These are phyloP conservation scores for Pleurotus salmoneostramineus DNA, from an alignment of 768 basidiomycete species.

Conservation along the genomic window DNA sequence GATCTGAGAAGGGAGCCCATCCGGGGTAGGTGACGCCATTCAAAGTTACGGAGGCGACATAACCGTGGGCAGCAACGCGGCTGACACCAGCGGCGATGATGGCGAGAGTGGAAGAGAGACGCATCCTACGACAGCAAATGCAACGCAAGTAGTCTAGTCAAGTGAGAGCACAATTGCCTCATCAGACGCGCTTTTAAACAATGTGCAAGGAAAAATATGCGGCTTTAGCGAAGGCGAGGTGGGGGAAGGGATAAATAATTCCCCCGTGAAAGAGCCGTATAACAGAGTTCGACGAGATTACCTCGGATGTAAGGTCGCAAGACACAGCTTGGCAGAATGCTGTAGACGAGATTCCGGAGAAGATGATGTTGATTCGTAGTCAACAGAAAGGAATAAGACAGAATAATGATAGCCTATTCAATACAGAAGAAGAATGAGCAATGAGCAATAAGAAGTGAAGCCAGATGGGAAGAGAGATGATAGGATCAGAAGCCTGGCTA, in stretches of 20 bases:
- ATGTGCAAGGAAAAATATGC: background rate
- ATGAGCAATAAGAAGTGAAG: too few species aligned
- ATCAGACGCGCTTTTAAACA: background rate
- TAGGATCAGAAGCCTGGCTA: too few species aligned
- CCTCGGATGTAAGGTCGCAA: too few species aligned
- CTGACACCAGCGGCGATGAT: slow-evolving; percentile 2
- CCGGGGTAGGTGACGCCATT: slow-evolving; percentile 12
- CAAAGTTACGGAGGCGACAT: slow-evolving; percentile 8
- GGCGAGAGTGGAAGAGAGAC: background rate
- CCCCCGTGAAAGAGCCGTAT: background rate
- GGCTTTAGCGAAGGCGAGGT: background rate
- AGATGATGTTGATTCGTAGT: too few species aligned
- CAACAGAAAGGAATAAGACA: too few species aligned
- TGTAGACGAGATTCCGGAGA: too few species aligned
- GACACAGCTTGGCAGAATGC: too few species aligned
- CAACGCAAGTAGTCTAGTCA: background rate
- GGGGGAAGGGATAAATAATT: background rate
- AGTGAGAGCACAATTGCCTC: background rate
- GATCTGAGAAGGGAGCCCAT: slow-evolving; percentile 11
- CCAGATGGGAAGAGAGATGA: too few species aligned
- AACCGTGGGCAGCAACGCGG: slow-evolving; percentile 9
- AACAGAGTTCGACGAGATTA: background rate
- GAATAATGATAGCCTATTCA: too few species aligned
- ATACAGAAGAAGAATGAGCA: too few species aligned
- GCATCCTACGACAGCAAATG: background rate